Evolutionary conservation across 805 yeast genomes (phyloP), one percentile per base, ranked within the genome.

Genomic region (Tetrapisispora nanseiensis): DNA sequence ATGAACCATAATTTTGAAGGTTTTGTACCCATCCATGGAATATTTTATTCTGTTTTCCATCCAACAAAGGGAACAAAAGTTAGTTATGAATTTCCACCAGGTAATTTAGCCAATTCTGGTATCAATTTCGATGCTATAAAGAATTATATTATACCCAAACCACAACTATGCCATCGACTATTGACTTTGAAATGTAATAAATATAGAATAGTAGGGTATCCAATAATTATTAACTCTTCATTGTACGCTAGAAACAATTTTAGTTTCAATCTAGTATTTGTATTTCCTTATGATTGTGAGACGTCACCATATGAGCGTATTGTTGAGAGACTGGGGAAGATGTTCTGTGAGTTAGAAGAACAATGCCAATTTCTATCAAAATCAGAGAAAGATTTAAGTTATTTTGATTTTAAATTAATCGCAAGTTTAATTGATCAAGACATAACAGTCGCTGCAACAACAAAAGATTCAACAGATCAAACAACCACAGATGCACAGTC

Each of bases 1-100:
- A 59, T 57, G 62, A 44, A 47, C n/a, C 48, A 46, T 23, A 50
- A 47, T n/a, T 60, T 59, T 34, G 57, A 55, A 60, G 95, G 95
- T 18, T 87, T 89, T 56, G 82, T 81, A 6, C 95, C 95, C n/a
- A 86, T 92, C 15, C 71, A 76, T 44, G 92, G 96, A 2, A 69
- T 87, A 35, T 89, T 92, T 60, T 92, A 86, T 61, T 79, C 96
- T 0, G 86, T 85, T 0, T 92, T 92, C 63, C 97, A 92, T 54
- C 97, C 97, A 0, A 84, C 92, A 0, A 95, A 87, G 55, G 98
- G 98, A 1, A 82, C 97, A 0, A 86, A 87, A 62, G 89, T 90
- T 6, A 74, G 84, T 5, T 84, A 83, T 54, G 96, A 92, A 59
- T 94, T 86, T 0, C 98, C 98, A 2, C 76, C 79, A 31, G 85